Conservation (phyloP, 1,139 yeast genomes). For the Blastobotrys elegans region DNA sequence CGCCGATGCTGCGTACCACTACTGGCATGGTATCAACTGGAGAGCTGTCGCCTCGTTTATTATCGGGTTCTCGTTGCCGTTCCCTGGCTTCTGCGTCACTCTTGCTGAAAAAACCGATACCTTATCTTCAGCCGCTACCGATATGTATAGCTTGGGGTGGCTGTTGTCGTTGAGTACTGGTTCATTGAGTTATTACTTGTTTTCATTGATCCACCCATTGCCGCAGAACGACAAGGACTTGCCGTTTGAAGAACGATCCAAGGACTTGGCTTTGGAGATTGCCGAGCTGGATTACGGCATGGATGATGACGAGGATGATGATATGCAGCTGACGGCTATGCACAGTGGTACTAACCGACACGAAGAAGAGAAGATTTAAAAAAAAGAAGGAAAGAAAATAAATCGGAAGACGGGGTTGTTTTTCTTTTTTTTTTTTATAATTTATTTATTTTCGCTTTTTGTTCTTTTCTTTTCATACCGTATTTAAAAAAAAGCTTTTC, state of each 20-base stretch:
- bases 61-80: conserved; percentile 29
- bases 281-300: conserved; percentile 17
- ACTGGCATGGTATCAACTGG: conserved; percentile 37
- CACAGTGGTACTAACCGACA: background rate
- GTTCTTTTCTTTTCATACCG: background rate
- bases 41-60: conserved; percentile 34
- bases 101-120: conserved; percentile 10
- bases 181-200: conserved; percentile 14
- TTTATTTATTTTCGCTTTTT: background rate
- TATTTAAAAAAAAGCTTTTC: no score
- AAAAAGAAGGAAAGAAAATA: background rate
- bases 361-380: conserved; percentile 16
- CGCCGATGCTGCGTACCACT: conserved; percentile 32
- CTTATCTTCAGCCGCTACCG: conserved; percentile 18
- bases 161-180: conserved; percentile 15
- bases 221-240: conserved; percentile 13
- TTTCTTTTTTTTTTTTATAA: background rate
- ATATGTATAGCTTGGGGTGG: conserved; percentile 21
- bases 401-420: background rate
- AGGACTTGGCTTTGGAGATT: conserved; percentile 14
- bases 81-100: conserved; percentile 33
- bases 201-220: conserved; percentile 11
- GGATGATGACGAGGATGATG: background rate
- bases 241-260: conserved; percentile 15
- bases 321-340: conserved; percentile 8